Base-by-base conservation (phyloP, 306 rosid genomes). In the Myrica gale region DNA sequence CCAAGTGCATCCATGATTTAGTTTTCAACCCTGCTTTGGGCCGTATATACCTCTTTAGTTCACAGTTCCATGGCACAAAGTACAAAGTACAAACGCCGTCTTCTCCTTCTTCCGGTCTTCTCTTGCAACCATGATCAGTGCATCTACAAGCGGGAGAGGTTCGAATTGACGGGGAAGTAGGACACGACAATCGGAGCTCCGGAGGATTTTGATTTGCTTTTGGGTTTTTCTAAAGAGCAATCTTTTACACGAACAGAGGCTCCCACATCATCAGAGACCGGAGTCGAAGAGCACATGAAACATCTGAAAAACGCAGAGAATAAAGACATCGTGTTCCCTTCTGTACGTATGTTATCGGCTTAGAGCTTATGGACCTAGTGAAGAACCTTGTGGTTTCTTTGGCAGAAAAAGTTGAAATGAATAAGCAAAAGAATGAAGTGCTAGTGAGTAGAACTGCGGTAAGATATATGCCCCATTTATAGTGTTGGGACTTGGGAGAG, bases 111-210 rank as follows among this genome's bases (percentile, higher is more conserved):
- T 11, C 16, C 53, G 0, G 53, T 48, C 13, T 9, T 15, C 3
- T 48, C 16, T 11, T 11, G 16, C 13, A 48, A 10, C 15, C 1
- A 48, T 21, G 23, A 21, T 20, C 23, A 7, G 21, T 21, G 21
- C 10, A 5, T 20, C 67, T 67, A 67, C 66, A 76, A 48, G 72
- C 66, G 74, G 45, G 79, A 76, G 67, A 76, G 73, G 55, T 39
- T 10, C 2, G 79, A 41, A 43, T 76, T 76, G 19, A 41, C 54
- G 3, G 79, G 79, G 67, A 76, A 67, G 26, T 76, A 66, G 9
- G 73, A 76, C 10, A 76, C 44, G 10, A 76, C 54, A 3, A 76
- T 53, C 3, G 79, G 79, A 67, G 74, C 66, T 66, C 41, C 19
- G 1, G 78, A 50, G 9, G 78, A 5, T 39, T 44, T 65, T 21